Percentiles rank a stretch among this genome's conserved stretches.
Evolutionary conservation across 257 asterid genomes (phyloP).

Genomic region (Ligustrum vulgare): DNA sequence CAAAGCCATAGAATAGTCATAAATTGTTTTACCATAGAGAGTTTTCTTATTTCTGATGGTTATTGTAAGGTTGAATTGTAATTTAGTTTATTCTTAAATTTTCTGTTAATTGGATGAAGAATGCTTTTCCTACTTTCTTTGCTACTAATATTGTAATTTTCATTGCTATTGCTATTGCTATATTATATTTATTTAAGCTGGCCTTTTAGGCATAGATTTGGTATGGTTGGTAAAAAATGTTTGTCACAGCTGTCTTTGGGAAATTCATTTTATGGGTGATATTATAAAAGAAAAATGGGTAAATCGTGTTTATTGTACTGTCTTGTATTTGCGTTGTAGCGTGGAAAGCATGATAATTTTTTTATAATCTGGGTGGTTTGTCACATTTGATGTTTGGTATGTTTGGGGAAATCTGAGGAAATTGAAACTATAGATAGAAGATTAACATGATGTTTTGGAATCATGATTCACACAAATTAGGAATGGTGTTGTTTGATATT

Average conservation of each 20-base stretch:
- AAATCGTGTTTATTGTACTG: too few relatives aligned
- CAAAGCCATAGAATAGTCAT: constrained; percentile 18
- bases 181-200: background rate
- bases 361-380: too few relatives aligned
- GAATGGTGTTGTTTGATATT: too few relatives aligned
- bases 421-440: too few relatives aligned
- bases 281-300: too few relatives aligned
- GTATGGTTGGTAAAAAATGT: background rate
- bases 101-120: background rate
- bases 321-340: too few relatives aligned
- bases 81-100: background rate
- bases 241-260: background rate
- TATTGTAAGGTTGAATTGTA: background rate
- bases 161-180: background rate
- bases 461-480: too few relatives aligned
- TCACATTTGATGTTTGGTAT: too few relatives aligned
- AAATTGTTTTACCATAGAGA: background rate
- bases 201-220: background rate
- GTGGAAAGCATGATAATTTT: too few relatives aligned
- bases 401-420: too few relatives aligned
- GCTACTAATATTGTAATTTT: background rate
- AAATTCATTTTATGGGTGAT: background rate
- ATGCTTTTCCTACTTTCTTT: background rate
- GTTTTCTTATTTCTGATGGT: background rate
- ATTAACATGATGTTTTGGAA: too few relatives aligned